Base-by-base conservation (phyloP, 345 rosid genomes). In the Rhizophora mangle region DNA sequence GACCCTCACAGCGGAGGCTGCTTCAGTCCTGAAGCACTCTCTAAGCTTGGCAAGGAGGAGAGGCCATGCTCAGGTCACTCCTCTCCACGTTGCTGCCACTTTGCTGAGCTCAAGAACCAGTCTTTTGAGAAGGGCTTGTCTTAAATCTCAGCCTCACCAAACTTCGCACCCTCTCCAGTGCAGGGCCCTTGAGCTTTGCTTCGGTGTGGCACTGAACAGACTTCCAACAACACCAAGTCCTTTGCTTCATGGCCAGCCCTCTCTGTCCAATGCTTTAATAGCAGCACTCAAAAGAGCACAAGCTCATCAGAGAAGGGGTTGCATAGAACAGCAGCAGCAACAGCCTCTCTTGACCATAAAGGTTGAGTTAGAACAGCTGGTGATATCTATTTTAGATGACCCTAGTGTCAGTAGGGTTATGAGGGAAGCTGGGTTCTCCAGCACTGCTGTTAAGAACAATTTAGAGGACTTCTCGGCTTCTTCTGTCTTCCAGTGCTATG, bases 1-100 rank as follows among this genome's bases (percentile, higher is more conserved):
- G 90, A 90, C 96, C 86, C 98, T 93, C 83, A 87, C 96, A 63
- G 76, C 91, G 46, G 98, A 93, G 96, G 98, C 96, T 85, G 98
- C 96, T 87, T 87, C 96, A 72, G 90, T 81, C 9, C 68, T 93
- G 89, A 90, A 89, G 95, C 96, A 93, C 79, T 93, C 96, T 80
- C 96, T 93, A 9, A 78, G 81, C 83, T 83, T 88, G 71, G 98
- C 96, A 46, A 78, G 93, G 81, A 67, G 95, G 84, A 82, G 98
- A 71, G 95, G 96, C 81, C 98, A 93, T 87, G 93, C 95, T 69
- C 98, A 93, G 78, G 86, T 84, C 82, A 93, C 98, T 76, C 98
- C 98, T 57, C 89, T 93, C 60, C 84, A 85, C 49, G 86, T 85
- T 5, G 86, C 86, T 11, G 88, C 83, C 29, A 83, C 88, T 30